Evolutionary conservation across 2,329 filamentous ascomycete genomes (phyloP).

Genomic region (Sphaerulina vaccinii): DNA sequence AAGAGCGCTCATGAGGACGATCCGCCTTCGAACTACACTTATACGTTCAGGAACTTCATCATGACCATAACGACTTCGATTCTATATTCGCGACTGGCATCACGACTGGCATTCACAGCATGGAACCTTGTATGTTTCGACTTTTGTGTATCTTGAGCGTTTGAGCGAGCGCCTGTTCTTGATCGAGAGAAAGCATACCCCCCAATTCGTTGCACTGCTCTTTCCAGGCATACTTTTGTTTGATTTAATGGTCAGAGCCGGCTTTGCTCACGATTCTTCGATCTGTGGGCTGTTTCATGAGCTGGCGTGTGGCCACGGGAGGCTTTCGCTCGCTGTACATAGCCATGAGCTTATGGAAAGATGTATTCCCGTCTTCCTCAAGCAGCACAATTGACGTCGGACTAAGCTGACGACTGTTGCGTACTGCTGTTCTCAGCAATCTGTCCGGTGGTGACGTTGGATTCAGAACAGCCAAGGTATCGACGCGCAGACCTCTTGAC

Average conservation of each 20-base stretch:
- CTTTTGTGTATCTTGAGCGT: constrained; percentile 13
- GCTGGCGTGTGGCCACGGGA: neutral
- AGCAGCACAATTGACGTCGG: too few relatives aligned
- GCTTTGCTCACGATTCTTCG: neutral
- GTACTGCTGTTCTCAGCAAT: too few relatives aligned
- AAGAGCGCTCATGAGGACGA: constrained; percentile 17
- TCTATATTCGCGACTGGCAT: neutral
- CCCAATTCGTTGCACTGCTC: constrained; percentile 7
- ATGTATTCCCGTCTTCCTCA: neutral
- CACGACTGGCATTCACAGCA: neutral
- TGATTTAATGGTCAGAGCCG: neutral
- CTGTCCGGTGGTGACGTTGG: too few relatives aligned
- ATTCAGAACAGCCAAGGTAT: too few relatives aligned
- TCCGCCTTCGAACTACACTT: constrained; percentile 15
- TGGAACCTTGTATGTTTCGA: neutral
- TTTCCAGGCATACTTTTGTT: constrained; percentile 8
- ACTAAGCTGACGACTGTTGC: too few relatives aligned
- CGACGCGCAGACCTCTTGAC: too few relatives aligned
- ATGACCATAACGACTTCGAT: neutral
- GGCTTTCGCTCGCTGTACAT: neutral
- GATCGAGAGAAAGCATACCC: constrained; percentile 11
- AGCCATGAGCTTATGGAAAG: neutral
- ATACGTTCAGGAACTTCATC: constrained; percentile 1
- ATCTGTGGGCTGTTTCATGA: neutral
- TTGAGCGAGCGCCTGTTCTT: constrained; percentile 19